These are phyloP conservation scores for Dioszegia crocea DNA, from an alignment of 768 basidiomycete genomes.

Conservation along the genomic window DNA sequence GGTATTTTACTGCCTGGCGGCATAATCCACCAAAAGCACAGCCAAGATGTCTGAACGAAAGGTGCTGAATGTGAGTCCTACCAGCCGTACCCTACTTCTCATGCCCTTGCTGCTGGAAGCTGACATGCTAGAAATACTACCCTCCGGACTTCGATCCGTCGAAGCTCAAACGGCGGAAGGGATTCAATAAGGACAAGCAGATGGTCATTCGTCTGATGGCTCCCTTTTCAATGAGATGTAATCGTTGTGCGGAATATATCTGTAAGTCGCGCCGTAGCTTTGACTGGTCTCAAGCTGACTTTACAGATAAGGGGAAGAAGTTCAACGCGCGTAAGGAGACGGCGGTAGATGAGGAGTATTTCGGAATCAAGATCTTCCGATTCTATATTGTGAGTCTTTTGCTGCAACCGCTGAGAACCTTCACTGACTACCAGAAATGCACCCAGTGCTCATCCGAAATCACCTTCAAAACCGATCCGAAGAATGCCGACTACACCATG, in stretches of 20 bases:
- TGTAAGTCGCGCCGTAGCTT: conserved; percentile 29
- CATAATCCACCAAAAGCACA: neutral
- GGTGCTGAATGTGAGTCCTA: conserved; percentile 69
- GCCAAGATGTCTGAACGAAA: conserved; percentile 51
- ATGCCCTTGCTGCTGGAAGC: neutral
- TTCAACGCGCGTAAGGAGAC: conserved; percentile 99
- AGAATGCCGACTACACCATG: conserved; percentile 57
- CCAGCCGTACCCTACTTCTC: neutral
- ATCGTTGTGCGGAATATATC: conserved; percentile 94
- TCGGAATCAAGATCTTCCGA: conserved; percentile 74
- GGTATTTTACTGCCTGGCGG: neutral
- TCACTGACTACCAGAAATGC: conserved; percentile 54
- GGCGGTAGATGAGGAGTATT: conserved; percentile 93
- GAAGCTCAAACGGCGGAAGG: conserved; percentile 82
- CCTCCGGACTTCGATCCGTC: conserved; percentile 98
- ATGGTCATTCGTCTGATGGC: conserved; percentile 99
- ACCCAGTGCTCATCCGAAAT: conserved; percentile 96
- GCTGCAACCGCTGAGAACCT: neutral
- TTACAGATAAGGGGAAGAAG: conserved; percentile 90
- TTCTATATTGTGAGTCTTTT: conserved; percentile 47
- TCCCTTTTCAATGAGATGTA: conserved; percentile 86
- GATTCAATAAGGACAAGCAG: conserved; percentile 83
- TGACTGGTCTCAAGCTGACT: neutral
- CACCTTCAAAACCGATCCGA: conserved; percentile 98
- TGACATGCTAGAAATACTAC: conserved; percentile 51